Percentiles rank a stretch among this genome's conserved stretches.
Evolutionary conservation across 306 rosid genomes (phyloP).

Genomic region (Argentina anserina): DNA sequence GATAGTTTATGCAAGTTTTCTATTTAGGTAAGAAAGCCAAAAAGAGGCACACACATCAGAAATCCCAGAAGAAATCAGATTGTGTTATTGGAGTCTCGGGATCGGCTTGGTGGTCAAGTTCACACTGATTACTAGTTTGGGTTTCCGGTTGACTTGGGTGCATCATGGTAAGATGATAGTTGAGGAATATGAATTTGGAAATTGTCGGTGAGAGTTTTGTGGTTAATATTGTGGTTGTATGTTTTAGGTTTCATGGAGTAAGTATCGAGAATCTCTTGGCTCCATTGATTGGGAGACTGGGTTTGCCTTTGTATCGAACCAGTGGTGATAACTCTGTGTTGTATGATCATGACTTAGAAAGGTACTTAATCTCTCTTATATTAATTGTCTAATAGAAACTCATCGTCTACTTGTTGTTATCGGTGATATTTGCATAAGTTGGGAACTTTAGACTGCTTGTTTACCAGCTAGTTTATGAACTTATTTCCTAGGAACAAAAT

Average conservation of each 20-base stretch:
- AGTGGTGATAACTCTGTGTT: conserved; percentile 95
- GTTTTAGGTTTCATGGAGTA: conserved; percentile 93
- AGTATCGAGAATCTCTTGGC: conserved; percentile 94
- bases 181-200: neutral
- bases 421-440: neutral
- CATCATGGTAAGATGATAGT: conserved; percentile 70
- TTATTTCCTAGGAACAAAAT: too few species aligned
- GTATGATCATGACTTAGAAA: too few species aligned
- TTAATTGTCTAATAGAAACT: neutral
- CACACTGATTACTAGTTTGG: conserved; percentile 91
- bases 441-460: neutral
- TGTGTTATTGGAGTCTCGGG: conserved; percentile 79
- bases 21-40: too few species aligned
- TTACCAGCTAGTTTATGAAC: too few species aligned
- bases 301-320: conserved; percentile 90
- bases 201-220: neutral
- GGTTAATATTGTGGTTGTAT: neutral
- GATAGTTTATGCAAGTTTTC: too few species aligned
- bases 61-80: too few species aligned
- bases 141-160: conserved; percentile 93
- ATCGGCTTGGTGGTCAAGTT: conserved; percentile 89
- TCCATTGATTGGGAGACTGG: conserved; percentile 82
- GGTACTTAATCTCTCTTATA: conserved; percentile 35
- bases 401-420: neutral
- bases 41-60: too few species aligned